Conservation (phyloP, 176 grass and related monocot species). For the Aegilops sharonensis region DNA sequence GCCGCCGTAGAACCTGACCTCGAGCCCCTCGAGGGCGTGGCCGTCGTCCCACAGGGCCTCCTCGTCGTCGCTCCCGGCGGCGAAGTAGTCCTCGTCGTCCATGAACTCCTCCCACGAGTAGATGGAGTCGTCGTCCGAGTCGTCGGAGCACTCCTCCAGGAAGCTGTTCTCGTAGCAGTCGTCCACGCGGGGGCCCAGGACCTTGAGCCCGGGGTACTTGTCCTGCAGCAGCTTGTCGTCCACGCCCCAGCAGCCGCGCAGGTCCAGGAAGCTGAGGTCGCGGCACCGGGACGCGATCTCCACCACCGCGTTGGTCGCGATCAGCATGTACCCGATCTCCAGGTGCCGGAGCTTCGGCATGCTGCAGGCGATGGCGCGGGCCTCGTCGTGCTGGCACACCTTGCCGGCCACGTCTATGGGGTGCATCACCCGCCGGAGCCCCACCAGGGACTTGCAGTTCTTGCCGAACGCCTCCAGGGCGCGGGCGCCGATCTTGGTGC, state of each 20-base stretch:
- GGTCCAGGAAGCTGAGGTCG: conserved; percentile 77
- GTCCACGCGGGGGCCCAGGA: conserved; percentile 68
- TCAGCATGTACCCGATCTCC: conserved; percentile 74
- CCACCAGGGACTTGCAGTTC: conserved; percentile 68
- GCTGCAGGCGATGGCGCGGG: conserved; percentile 62
- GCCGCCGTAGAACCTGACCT: conserved; percentile 84
- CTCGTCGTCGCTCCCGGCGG: conserved; percentile 57
- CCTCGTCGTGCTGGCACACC: conserved; percentile 83
- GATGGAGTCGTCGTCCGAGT: conserved; percentile 67
- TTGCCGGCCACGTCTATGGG: conserved; percentile 72
- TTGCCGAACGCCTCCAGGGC: conserved; percentile 82
- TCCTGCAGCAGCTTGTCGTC: conserved; percentile 68
- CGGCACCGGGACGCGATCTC: conserved; percentile 72
- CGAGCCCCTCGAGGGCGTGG: conserved; percentile 58
- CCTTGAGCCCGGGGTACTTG: conserved; percentile 46
- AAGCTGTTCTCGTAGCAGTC: conserved; percentile 79
- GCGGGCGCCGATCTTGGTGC: conserved; percentile 69
- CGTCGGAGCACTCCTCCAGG: conserved; percentile 91
- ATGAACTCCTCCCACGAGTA: conserved; percentile 92
- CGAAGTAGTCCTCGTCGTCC: conserved; percentile 45
- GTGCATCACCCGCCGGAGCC: conserved; percentile 80
- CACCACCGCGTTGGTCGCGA: conserved; percentile 53
- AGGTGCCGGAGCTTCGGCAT: conserved; percentile 90
- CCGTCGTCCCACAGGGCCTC: conserved; percentile 87
- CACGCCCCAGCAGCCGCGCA: conserved; percentile 92